Evolutionary conservation across 164 flowering plant genomes (phyloP), one percentile per base, ranked within the genome.

Genomic region (Vitis cinerea): DNA sequence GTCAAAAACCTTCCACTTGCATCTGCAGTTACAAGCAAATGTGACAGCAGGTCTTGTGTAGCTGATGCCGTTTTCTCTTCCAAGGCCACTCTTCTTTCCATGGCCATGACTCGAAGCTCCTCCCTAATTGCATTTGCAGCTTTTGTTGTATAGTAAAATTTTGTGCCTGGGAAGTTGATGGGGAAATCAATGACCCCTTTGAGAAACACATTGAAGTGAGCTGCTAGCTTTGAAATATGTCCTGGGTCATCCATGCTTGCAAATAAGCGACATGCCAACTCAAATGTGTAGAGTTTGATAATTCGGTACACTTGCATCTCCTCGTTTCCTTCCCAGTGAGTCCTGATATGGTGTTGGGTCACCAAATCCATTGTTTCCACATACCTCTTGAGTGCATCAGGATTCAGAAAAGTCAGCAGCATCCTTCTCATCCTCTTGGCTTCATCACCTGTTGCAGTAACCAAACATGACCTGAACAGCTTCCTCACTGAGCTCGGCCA

Each of bases 231-330:
- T 16, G 57, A n/a, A 3, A 79, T 50, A 3, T 57, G 67, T 9
- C 29, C 10, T 14, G 78, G 80, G 48, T 81, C 83, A 37, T 74
- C 75, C 0, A 81, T 51, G 72, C 78, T 73, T 72, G 62, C 58
- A 44, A 83, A 79, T 11, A 83, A 54, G 3, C 72, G 80, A 55
- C 84, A 83, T 1, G 83, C 85, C 17, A 79, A 50, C 27, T 75
- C 76, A 29, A 79, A 79, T 8, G 79, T 71, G 64, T 78, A 67
- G 9, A 44, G 9, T 56, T 78, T 80, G 17, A 80, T 44, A 15
- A 72, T 47, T 9, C 78, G 77, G 64, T 69, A 75, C 10, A 71
- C 81, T 29, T 50, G 59, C 59, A 82, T 48, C 67, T 69, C 71
- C 10, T 77, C 72, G 55, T 68, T 64, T 50, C 79, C 81, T 78